Conservation (phyloP, 1,139 yeast genomes). For the Pichia sp. region DNA sequence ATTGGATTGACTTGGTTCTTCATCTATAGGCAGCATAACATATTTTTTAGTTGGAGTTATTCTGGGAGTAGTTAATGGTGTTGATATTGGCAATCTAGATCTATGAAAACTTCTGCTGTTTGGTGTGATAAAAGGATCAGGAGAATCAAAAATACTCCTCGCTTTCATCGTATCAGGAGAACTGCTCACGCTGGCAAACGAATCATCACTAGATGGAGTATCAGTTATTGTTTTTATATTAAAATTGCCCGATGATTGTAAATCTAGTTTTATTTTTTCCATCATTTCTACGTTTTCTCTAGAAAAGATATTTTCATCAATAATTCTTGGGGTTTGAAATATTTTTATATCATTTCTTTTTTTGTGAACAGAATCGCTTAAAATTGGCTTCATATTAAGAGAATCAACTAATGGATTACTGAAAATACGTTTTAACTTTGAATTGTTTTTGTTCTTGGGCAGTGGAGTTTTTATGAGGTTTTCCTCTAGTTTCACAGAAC, state of each 20-base stretch:
- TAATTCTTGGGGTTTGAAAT: slow-evolving; percentile 12
- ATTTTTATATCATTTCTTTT: slow-evolving; percentile 5
- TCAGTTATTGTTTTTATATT: not conserved
- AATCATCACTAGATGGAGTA: slow-evolving; percentile 6
- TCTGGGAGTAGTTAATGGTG: slow-evolving; percentile 17
- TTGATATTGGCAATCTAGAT: slow-evolving; percentile 11
- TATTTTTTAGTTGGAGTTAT: slow-evolving; percentile 13
- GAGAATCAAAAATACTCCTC: slow-evolving; percentile 18
- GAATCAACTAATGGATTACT: slow-evolving; percentile 15
- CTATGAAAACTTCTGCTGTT: slow-evolving; percentile 16
- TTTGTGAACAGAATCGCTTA: not conserved
- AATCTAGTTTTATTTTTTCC: slow-evolving; percentile 9
- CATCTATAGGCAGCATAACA: slow-evolving; percentile 9
- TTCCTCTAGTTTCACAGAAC: slow-evolving; percentile 1
- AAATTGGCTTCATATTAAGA: slow-evolving; percentile 13
- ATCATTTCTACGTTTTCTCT: slow-evolving; percentile 11
- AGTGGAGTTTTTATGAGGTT: slow-evolving; percentile 7
- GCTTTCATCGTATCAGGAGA: slow-evolving; percentile 14
- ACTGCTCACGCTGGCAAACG: slow-evolving; percentile 7
- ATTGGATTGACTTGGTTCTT: slow-evolving; percentile 1
- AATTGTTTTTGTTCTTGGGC: not conserved
- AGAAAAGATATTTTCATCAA: slow-evolving; percentile 8
- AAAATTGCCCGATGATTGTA: not conserved
- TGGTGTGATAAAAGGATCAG: slow-evolving; percentile 30
- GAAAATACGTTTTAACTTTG: slow-evolving; percentile 7